Evolutionary conservation across 768 basidiomycete genomes (phyloP).

Genomic region (Russula abietina): DNA sequence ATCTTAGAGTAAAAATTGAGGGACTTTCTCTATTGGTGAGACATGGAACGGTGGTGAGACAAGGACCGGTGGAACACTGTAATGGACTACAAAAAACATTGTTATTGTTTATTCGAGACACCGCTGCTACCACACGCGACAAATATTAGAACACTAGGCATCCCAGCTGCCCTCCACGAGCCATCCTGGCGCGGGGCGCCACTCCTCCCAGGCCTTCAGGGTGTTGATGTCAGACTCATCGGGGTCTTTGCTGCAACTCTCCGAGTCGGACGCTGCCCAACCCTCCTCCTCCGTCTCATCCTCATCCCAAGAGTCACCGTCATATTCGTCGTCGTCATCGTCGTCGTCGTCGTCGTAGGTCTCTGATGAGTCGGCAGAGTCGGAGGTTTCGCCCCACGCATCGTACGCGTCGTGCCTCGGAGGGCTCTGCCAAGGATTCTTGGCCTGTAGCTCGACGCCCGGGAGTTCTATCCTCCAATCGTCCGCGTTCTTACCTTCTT

Average conservation of each 20-base stretch:
- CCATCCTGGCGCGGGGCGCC: background rate
- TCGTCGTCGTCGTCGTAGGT: background rate
- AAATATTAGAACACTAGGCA: background rate
- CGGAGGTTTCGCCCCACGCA: slow-evolving; percentile 12
- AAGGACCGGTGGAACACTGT: too few relatives aligned
- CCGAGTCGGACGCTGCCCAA: background rate
- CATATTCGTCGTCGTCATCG: background rate
- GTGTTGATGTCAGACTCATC: background rate
- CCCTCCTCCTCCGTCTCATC: background rate
- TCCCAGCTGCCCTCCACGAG: background rate
- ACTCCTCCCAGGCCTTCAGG: slow-evolving; percentile 12
- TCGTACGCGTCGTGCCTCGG: background rate
- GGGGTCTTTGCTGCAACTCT: background rate
- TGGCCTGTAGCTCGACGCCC: slow-evolving; percentile 23
- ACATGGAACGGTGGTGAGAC: too few relatives aligned
- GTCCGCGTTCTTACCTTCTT: slow-evolving; percentile 23
- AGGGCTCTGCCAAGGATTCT: slow-evolving; percentile 15
- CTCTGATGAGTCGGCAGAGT: background rate
- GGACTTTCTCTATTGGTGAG: too few relatives aligned
- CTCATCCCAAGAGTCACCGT: background rate
- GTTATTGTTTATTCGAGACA: background rate
- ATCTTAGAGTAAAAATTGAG: too few relatives aligned
- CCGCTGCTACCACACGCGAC: background rate
- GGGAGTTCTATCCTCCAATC: slow-evolving; percentile 27
- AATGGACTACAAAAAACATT: background rate